A percentile compares a stretch with the other conserved stretches of the same genome.
Conservation (phyloP, 75 land plant genomes). For the Sequoia sempervirens region DNA sequence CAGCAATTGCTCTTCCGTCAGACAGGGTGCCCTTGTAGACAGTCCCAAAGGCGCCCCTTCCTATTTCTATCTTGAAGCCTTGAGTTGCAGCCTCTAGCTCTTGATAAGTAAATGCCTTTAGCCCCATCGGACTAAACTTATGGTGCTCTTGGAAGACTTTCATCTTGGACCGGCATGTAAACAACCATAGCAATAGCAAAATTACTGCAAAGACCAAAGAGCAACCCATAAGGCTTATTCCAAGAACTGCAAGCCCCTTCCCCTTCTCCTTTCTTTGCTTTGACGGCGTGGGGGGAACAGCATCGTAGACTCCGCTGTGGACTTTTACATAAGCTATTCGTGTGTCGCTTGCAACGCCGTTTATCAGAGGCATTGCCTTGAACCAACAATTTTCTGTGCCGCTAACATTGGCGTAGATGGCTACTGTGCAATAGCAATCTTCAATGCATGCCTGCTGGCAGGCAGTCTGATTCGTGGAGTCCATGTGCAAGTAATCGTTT, state of each 20-base stretch:
- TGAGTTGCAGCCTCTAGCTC: slow-evolving; percentile 39
- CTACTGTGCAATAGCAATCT: background rate
- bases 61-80: slow-evolving; percentile 20
- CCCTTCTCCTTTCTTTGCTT: too few relatives aligned
- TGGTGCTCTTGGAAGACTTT: background rate
- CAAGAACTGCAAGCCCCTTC: background rate
- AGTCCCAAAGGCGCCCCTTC: slow-evolving; percentile 33
- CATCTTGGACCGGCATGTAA: background rate
- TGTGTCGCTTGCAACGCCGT: background rate
- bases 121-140: background rate
- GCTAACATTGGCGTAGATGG: background rate
- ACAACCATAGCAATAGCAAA: background rate
- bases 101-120: slow-evolving; percentile 21
- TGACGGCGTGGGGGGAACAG: too few relatives aligned
- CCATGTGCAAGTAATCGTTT: background rate
- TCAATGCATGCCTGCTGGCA: background rate
- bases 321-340: background rate
- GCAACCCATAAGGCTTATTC: background rate
- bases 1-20: slow-evolving; percentile 12
- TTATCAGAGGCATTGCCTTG: background rate
- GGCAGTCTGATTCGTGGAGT: background rate
- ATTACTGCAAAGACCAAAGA: background rate
- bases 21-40: slow-evolving; percentile 21
- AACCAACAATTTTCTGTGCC: background rate
- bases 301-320: too few relatives aligned